Base-by-base conservation (phyloP, 306 rosid genomes). In the Quercus berberidifolia region DNA sequence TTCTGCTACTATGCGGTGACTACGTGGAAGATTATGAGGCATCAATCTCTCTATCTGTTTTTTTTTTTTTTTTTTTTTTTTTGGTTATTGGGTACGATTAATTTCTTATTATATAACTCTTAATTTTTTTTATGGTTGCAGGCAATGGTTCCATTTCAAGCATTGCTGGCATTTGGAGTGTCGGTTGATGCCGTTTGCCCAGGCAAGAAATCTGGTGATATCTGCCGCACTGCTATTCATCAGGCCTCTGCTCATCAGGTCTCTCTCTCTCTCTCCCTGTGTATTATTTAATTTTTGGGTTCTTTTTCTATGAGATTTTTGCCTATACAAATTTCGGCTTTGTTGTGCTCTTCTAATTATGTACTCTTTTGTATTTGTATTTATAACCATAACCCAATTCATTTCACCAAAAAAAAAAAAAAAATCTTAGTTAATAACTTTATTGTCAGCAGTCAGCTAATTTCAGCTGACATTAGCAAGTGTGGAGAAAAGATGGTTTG, bases 131-230 rank as follows among this genome's bases (percentile, higher is more conserved):
- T 69, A n/a, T 69, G 78, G 55, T 67, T 86, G 77, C 82, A 90
- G 95, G 93, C 77, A 19, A 94, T 94, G 87, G 93, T 94, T 73
- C 95, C 97, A 4, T 94, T 94, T 82, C 99, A 92, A 76, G 93
- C 97, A 5, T 20, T 94, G 80, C 93, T 76, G 76, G 97, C 98
- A 12, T 92, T 75, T 38, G 97, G 97, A 26, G 55, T 94, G 58
- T 20, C 88, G 43, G 97, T 92, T 25, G 90, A 94, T 55, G 93
- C 99, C 30, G 95, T 89, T 49, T 94, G 97, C 75, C 97, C 99
- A 8, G 91, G 92, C 14, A 92, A 86, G 87, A 92, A 90, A 77
- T 80, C 97, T 54, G 95, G 92, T 13, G 97, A 92, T 21, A 31
- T 80, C 71, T 92, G 97, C 83, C 95, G 92, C 83, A 92, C 99